Evolutionary conservation across 805 yeast genomes (phyloP).

Genomic region (Ogataea trehaloabstinens): DNA sequence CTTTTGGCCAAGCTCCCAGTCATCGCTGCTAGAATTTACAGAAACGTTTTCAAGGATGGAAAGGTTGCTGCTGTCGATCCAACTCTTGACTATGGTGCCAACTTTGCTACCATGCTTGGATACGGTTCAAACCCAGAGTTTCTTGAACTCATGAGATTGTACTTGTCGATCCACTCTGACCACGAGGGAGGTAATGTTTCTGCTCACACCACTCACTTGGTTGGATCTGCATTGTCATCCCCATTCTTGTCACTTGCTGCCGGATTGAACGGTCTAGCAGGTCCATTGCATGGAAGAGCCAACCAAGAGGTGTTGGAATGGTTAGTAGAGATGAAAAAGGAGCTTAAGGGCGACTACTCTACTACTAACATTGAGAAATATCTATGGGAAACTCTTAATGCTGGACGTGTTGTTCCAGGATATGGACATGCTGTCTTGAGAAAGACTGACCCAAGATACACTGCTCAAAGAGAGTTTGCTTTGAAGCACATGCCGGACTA

Average conservation of each 20-base stretch:
- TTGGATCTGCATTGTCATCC: slow-evolving; percentile 77
- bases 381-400: slow-evolving; percentile 74
- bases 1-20: slow-evolving; percentile 78
- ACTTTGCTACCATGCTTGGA: slow-evolving; percentile 56
- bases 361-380: slow-evolving; percentile 69
- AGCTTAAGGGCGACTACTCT: slow-evolving; percentile 68
- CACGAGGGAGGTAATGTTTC: slow-evolving; percentile 91
- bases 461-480: slow-evolving; percentile 83
- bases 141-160: slow-evolving; percentile 75
- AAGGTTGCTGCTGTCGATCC: slow-evolving; percentile 51
- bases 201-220: slow-evolving; percentile 84
- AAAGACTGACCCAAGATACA: slow-evolving; percentile 86
- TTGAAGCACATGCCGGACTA: slow-evolving; percentile 71
- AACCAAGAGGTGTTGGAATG: slow-evolving; percentile 85
- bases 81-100: slow-evolving; percentile 65
- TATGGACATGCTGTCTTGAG: slow-evolving; percentile 87
- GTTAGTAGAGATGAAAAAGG: slow-evolving; percentile 65
- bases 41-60: slow-evolving; percentile 82
- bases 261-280: slow-evolving; percentile 82
- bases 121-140: slow-evolving; percentile 64
- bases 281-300: slow-evolving; percentile 86
- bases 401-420: slow-evolving; percentile 87
- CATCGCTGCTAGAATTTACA: slow-evolving; percentile 81
- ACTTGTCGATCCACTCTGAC: slow-evolving; percentile 79
- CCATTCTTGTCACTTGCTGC: slow-evolving; percentile 79